phyloP scores from a whole-genome alignment of 768 basidiomycete species.

The Pluteus cervinus region DNA sequence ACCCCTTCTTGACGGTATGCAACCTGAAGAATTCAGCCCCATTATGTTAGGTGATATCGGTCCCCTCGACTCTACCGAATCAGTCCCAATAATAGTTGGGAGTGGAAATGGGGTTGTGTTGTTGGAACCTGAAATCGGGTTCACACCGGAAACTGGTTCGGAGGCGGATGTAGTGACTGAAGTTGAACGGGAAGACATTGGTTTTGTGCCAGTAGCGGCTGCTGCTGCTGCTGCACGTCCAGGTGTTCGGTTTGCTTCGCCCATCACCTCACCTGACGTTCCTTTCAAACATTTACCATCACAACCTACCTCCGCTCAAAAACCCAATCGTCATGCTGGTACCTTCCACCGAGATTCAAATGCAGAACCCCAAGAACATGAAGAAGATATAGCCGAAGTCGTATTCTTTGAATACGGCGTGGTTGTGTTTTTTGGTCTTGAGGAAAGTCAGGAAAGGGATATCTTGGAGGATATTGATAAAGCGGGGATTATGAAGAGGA shows the following conservation, averaged over 20 bases:
- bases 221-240: not conserved
- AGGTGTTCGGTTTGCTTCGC: too few relatives aligned
- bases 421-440: constrained; percentile 85
- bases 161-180: constrained; percentile 7
- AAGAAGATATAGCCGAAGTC: constrained; percentile 62
- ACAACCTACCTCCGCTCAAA: too few relatives aligned
- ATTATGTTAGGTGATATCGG: not conserved
- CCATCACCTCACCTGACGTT: not conserved
- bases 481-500: constrained; percentile 63
- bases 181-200: constrained; percentile 4
- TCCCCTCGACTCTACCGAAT: not conserved
- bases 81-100: too few relatives aligned
- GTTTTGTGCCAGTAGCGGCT: too few relatives aligned
- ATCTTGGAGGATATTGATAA: constrained; percentile 79
- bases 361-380: constrained; percentile 10
- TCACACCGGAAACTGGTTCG: constrained; percentile 3
- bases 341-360: not conserved
- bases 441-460: constrained; percentile 71
- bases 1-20: too few relatives aligned
- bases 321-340: too few relatives aligned
- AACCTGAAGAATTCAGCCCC: not conserved
- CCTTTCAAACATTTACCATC: too few relatives aligned
- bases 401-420: constrained; percentile 88
- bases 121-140: not conserved
- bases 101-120: too few relatives aligned